Evolutionary conservation across 768 basidiomycete genomes (phyloP).

Genomic region (Podaxis rugospora): DNA sequence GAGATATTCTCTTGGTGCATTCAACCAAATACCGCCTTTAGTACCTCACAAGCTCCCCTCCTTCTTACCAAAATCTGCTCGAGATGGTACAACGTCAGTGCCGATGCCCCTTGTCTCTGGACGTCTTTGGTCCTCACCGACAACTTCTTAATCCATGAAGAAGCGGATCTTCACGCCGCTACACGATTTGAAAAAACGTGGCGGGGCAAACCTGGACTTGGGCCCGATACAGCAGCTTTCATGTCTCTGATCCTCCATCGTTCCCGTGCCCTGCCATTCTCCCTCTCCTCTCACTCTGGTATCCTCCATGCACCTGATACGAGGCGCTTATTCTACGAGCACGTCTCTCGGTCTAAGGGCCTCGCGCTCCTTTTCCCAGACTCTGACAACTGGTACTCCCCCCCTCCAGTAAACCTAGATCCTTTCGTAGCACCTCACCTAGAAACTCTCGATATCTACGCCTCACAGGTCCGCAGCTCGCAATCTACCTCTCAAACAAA

Average conservation of each 20-base stretch:
- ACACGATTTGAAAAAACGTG: neutral
- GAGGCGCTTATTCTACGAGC: neutral
- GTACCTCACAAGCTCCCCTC: neutral
- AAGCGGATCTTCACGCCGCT: neutral
- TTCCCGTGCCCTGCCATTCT: slow-evolving; percentile 3
- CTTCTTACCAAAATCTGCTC: slow-evolving; percentile 5
- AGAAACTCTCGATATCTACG: slow-evolving; percentile 6
- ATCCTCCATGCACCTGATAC: neutral
- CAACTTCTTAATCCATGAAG: neutral
- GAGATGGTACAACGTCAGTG: slow-evolving; percentile 1
- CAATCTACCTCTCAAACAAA: neutral
- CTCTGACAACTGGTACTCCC: neutral
- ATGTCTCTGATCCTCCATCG: neutral
- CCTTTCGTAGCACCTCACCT: slow-evolving; percentile 2
- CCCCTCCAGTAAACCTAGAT: neutral
- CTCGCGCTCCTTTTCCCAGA: slow-evolving; percentile 7
- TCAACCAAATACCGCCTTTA: neutral
- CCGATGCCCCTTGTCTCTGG: slow-evolving; percentile 2
- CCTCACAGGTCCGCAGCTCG: neutral
- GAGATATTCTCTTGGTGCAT: slow-evolving; percentile 6
- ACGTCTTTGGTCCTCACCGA: slow-evolving; percentile 5
- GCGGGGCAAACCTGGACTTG: neutral
- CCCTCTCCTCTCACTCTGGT: slow-evolving; percentile 1
- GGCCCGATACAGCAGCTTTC: neutral
- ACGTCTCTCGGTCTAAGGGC: neutral